Evolutionary conservation across 1,284 basidiomycete species (phyloP), one percentile per base, ranked within the genome.

Genomic region (Austroboletus niveus): DNA sequence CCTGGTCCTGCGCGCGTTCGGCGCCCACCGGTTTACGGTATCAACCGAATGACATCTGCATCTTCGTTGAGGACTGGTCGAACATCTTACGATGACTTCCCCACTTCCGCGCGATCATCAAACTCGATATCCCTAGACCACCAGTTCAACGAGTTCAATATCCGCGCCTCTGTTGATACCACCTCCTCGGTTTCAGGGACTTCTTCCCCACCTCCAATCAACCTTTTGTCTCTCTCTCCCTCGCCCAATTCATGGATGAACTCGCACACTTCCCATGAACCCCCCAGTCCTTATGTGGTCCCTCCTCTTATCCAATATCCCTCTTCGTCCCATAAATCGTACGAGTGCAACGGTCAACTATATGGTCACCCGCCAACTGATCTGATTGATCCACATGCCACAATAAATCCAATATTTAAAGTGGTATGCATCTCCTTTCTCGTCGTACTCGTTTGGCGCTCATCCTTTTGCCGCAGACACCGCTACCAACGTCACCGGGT

Each of bases 321-420:
- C 69, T 56, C 75, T 60, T 57, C 73, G 62, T 65, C 66, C 40
- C 69, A 59, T 27, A 65, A 57, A 46, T 67, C 72, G 57, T 66
- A 60, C 64, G 59, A 70, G 60, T 62, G 70, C 56, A 72, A 73
- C 58, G 72, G 72, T 45, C 74, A 73, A 48, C 53, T 72, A 42
- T 71, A 72, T 47, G 68, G 68, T 38, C 73, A 73, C 57, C 75
- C 77, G 3, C 71, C 80, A 58, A 79, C 77, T 62, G 78, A 81
- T 38, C 76, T 77, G 47, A 72, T 75, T 39, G 80, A 79, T 56
- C 73, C 84, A 27, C 84, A 84, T 66, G 80, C 84, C 47, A 79
- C 77, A 36, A 90, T 92, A 64, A 93, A 94, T 70, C 90, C 91
- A 36, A 93, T 93, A 71, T 94, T 94, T 78, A 85, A 89, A 80